phyloP scores from a whole-genome alignment of 805 yeast species.

The Kazachstania bromeliacearum region DNA sequence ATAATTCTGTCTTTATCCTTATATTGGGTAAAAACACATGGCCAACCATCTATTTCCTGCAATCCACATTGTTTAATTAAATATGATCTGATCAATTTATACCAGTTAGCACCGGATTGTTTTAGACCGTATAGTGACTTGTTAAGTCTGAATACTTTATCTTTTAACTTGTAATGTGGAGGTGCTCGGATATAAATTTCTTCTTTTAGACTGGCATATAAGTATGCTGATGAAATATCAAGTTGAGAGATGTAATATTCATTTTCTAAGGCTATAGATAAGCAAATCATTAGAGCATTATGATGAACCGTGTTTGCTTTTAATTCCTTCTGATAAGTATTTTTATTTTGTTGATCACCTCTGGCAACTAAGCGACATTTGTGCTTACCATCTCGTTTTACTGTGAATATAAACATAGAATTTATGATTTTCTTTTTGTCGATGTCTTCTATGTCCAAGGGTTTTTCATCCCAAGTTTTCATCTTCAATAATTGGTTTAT shows the following conservation, averaged over 20 bases:
- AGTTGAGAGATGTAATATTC: background rate
- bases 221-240: slow-evolving; percentile 3
- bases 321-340: slow-evolving; percentile 3
- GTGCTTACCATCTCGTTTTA: slow-evolving; percentile 4
- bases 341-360: slow-evolving; percentile 4
- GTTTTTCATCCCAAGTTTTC: slow-evolving; percentile 7
- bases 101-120: slow-evolving; percentile 3
- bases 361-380: slow-evolving; percentile 4
- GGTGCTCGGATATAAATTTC: slow-evolving; percentile 1
- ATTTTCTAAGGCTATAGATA: slow-evolving; percentile 3
- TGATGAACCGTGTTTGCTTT: background rate
- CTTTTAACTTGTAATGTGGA: slow-evolving; percentile 5
- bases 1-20: background rate
- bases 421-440: background rate
- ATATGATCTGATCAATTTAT: background rate
- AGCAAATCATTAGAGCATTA: background rate
- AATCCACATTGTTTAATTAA: background rate
- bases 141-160: slow-evolving; percentile 1
- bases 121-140: slow-evolving; percentile 6
- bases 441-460: background rate
- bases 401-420: slow-evolving; percentile 1
- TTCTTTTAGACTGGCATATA: slow-evolving; percentile 3
- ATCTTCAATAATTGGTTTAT: slow-evolving; percentile 8
- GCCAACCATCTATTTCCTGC: slow-evolving; percentile 6
- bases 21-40: slow-evolving; percentile 7